phyloP scores from a whole-genome alignment of 495 filamentous ascomycete genomes.

The Sphaerosporella brunnea region DNA sequence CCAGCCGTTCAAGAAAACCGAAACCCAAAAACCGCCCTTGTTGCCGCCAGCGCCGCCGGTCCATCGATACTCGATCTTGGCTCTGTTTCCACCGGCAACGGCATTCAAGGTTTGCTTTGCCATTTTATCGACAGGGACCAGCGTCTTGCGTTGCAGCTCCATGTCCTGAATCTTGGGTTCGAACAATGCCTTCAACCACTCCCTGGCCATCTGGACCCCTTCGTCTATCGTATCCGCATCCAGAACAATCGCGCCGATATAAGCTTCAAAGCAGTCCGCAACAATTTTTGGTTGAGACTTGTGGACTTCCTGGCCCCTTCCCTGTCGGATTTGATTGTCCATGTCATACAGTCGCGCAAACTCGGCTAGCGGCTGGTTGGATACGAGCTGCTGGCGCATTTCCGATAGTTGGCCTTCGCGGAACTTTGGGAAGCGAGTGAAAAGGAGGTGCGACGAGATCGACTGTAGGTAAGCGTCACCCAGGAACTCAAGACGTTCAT shows the following conservation, averaged over 20 bases:
- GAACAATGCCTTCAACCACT: constrained; percentile 18
- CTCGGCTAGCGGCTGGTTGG: constrained; percentile 17
- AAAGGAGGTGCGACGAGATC: constrained; percentile 37
- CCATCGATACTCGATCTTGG: constrained; percentile 20
- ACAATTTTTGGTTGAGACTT: constrained; percentile 19
- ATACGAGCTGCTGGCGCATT: constrained; percentile 25
- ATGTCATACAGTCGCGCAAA: constrained; percentile 21
- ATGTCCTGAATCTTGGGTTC: constrained; percentile 21
- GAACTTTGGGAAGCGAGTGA: constrained; percentile 23
- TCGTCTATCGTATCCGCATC: constrained; percentile 9
- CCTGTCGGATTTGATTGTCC: constrained; percentile 13
- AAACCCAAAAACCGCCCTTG: constrained; percentile 23
- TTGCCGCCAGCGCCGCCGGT: constrained; percentile 21
- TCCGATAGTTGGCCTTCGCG: constrained; percentile 23
- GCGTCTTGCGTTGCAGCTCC: constrained; percentile 7
- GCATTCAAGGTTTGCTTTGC: constrained; percentile 23
- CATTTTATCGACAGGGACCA: constrained; percentile 20
- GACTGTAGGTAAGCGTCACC: constrained; percentile 46
- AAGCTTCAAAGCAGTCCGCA: constrained; percentile 25
- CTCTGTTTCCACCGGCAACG: constrained; percentile 11
- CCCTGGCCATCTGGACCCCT: constrained; percentile 9
- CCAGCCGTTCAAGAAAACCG: constrained; percentile 21
- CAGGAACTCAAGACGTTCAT: constrained; percentile 42
- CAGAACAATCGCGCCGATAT: constrained; percentile 22
- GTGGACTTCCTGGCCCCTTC: constrained; percentile 7